These are phyloP conservation scores for Brettanomyces nanus DNA, from an alignment of 805 yeast genomes.

Conservation along the genomic window DNA sequence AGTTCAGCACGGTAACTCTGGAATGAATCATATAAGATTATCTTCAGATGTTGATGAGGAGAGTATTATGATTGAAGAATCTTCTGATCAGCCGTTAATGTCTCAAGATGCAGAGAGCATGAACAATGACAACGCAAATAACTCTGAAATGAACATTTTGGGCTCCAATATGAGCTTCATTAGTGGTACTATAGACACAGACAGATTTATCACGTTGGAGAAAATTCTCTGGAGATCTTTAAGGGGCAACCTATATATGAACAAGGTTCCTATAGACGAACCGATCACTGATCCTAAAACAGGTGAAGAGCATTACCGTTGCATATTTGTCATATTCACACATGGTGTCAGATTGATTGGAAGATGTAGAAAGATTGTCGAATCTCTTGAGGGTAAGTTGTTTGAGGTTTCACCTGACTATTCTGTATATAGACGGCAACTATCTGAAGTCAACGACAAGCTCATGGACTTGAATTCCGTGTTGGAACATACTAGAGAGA, in stretches of 20 bases:
- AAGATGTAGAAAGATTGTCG: constrained; percentile 72
- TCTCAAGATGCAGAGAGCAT: too few relatives aligned
- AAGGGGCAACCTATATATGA: constrained; percentile 84
- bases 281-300: constrained; percentile 53
- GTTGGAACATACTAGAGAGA: constrained; percentile 53
- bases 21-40: constrained; percentile 19
- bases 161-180: constrained; percentile 40
- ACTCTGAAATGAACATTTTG: constrained; percentile 27
- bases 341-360: constrained; percentile 72
- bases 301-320: constrained; percentile 52
- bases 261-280: constrained; percentile 65
- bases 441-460: constrained; percentile 40
- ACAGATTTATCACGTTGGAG: constrained; percentile 62
- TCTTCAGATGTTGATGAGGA: constrained; percentile 21
- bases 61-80: constrained; percentile 18
- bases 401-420: constrained; percentile 46
- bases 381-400: constrained; percentile 78
- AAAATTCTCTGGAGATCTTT: constrained; percentile 86
- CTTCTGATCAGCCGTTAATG: neutral
- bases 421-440: constrained; percentile 34
- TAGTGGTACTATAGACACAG: constrained; percentile 74
- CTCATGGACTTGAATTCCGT: constrained; percentile 41
- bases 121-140: neutral
- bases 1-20: constrained; percentile 18
- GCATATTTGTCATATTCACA: constrained; percentile 81